These are phyloP conservation scores for Lepidium sativum DNA, from an alignment of 345 rosid species.

Conservation along the genomic window DNA sequence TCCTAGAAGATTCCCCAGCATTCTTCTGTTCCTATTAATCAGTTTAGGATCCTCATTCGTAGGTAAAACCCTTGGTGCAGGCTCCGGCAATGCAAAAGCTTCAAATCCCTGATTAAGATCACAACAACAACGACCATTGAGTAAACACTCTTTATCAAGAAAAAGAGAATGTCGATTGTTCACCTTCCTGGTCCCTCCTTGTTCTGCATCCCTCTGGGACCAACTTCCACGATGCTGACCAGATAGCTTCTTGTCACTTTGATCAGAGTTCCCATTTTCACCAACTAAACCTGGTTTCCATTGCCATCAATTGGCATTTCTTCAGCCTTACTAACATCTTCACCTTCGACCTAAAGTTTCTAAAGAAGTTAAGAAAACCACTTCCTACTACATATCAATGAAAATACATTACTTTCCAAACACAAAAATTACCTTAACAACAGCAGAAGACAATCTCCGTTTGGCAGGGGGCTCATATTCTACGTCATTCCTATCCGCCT, in stretches of 20 bases:
- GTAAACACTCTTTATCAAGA: background rate
- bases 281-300: conserved; percentile 19
- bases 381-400: background rate
- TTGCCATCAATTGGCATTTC: conserved; percentile 17
- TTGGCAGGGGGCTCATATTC: conserved; percentile 90
- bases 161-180: background rate
- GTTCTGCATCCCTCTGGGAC: conserved; percentile 54
- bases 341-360: conserved; percentile 47
- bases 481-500: conserved; percentile 63
- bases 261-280: conserved; percentile 26
- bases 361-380: background rate
- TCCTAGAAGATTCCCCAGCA: conserved; percentile 92
- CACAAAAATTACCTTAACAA: conserved; percentile 59
- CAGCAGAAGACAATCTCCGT: conserved; percentile 79
- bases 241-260: conserved; percentile 32
- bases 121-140: background rate
- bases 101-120: conserved; percentile 43
- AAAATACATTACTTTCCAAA: conserved; percentile 1
- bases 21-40: conserved; percentile 88
- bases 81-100: conserved; percentile 38
- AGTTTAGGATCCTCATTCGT: conserved; percentile 90
- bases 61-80: conserved; percentile 77
- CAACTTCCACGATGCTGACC: conserved; percentile 35
- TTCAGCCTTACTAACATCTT: conserved; percentile 46
- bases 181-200: conserved; percentile 47